Conservation (phyloP, 768 basidiomycete species). For the Hortiboletus campestris region DNA sequence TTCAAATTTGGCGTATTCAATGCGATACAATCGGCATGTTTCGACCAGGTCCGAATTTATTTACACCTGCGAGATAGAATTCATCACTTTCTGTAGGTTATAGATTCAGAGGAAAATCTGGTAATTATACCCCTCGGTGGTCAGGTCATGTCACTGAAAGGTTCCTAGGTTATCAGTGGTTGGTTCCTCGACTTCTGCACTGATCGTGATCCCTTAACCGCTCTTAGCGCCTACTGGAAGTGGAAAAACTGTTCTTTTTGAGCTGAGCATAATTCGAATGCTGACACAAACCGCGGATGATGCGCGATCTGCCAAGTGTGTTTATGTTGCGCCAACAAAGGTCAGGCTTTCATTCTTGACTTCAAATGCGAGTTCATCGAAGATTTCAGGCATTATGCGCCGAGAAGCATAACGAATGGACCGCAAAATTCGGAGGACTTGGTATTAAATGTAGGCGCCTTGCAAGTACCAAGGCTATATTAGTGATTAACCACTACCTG, state of each 20-base stretch:
- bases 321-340: slow-evolving; percentile 95
- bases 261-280: slow-evolving; percentile 82
- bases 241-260: slow-evolving; percentile 95
- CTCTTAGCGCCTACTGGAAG: slow-evolving; percentile 87
- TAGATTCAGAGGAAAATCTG: slow-evolving; percentile 60
- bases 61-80: background rate
- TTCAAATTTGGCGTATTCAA: slow-evolving; percentile 94
- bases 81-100: slow-evolving; percentile 43
- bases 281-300: slow-evolving; percentile 42
- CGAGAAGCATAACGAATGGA: slow-evolving; percentile 85
- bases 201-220: slow-evolving; percentile 3
- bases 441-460: slow-evolving; percentile 66
- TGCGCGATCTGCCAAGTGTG: slow-evolving; percentile 53
- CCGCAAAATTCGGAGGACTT: slow-evolving; percentile 68
- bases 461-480: background rate
- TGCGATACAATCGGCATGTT: slow-evolving; percentile 83
- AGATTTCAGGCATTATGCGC: slow-evolving; percentile 73
- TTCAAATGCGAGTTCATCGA: background rate
- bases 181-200: slow-evolving; percentile 11
- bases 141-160: slow-evolving; percentile 9
- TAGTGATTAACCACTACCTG: background rate
- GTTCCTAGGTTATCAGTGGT: slow-evolving; percentile 69
- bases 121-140: slow-evolving; percentile 34
- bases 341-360: slow-evolving; percentile 34
- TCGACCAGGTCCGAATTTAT: slow-evolving; percentile 53